Evolutionary conservation across 768 basidiomycete species (phyloP), one percentile per base, ranked within the genome.

Genomic region (Xerocomellus amylosporus): DNA sequence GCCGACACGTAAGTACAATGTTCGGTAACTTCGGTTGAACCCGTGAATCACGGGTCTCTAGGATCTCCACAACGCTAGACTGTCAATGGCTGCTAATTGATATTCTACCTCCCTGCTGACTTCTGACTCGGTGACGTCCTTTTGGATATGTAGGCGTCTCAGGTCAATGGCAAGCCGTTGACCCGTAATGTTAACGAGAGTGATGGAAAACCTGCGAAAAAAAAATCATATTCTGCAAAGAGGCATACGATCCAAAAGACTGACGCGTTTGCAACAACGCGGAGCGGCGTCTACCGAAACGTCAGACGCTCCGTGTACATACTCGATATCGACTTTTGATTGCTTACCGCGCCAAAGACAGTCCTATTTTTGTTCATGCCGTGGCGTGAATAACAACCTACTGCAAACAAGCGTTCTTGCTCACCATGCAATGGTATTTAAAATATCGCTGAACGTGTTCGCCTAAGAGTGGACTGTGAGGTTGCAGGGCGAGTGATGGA

Each of bases 141-240:
- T 41, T 33, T 47, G 31, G 39, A 40, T 15, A 17, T n/a, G n/a
- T 12, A 47, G 31, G 5, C 46, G 52, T n/a, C 52, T 47, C 52
- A 53, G 33, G 30, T 46, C 52, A 20, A 53, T 42, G 33, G 52
- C 46, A 31, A 53, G 51, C 30, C 45, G 30, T 15, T 53, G 51
- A 19, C 52, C 52, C 26, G 52, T 53, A 8, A 39, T 41, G 8
- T 41, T 53, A 38, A 53, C 30, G 31, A 53, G 20, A 7, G 24
- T 22, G 22, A 48, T 15, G 52, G 38, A 8, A 13, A 47, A 20
- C 52, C 45, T 53, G 20, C 39, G 24, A 13, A n/a, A 24, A 24
- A 24, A 7, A 28, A 5, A 34, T 31, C 24, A 20, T 26, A 24
- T 10, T 13, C 7, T 40, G 17, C 20, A 33, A 1, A 7, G 19